A percentile compares a stretch with the other conserved stretches of the same genome.
These are phyloP conservation scores for Linum lewisii DNA, from an alignment of 345 rosid species.

Conservation along the genomic window DNA sequence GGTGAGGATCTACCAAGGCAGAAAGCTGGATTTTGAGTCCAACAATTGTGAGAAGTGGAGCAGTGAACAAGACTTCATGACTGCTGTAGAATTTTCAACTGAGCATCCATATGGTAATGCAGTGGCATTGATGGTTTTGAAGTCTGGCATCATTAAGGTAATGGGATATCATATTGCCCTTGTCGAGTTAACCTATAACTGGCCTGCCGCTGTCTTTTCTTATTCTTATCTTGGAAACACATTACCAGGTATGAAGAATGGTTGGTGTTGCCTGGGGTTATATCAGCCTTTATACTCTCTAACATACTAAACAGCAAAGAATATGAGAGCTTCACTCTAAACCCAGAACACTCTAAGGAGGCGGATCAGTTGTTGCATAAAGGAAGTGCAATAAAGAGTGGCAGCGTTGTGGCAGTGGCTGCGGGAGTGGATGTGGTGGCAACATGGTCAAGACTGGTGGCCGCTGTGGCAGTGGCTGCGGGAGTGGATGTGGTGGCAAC, in stretches of 20 bases:
- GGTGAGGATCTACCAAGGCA: constrained; percentile 56
- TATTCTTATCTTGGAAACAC: constrained; percentile 9
- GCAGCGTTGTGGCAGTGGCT: constrained; percentile 16
- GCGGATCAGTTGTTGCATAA: constrained; percentile 11
- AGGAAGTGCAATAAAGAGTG: constrained; percentile 20
- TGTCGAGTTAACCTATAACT: not conserved
- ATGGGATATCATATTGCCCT: no score
- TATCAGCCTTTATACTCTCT: constrained; percentile 57
- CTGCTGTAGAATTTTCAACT: constrained; percentile 70
- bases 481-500: constrained; percentile 15
- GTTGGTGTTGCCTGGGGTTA: constrained; percentile 46
- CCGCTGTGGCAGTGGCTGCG: constrained; percentile 15
- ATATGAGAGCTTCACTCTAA: constrained; percentile 18
- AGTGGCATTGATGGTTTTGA: constrained; percentile 68
- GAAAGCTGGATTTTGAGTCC: constrained; percentile 72
- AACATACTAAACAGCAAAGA: constrained; percentile 38
- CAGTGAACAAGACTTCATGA: constrained; percentile 52
- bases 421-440: not conserved
- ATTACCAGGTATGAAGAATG: constrained; percentile 55
- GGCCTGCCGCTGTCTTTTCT: not conserved
- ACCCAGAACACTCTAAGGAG: constrained; percentile 16
- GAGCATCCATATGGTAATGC: constrained; percentile 78
- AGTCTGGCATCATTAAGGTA: constrained; percentile 55
- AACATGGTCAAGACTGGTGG: constrained; percentile 12
- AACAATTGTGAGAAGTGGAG: constrained; percentile 32